These are phyloP conservation scores for Amaranthus cruentus DNA, from an alignment of 148 eudicot genomes.

Conservation along the genomic window DNA sequence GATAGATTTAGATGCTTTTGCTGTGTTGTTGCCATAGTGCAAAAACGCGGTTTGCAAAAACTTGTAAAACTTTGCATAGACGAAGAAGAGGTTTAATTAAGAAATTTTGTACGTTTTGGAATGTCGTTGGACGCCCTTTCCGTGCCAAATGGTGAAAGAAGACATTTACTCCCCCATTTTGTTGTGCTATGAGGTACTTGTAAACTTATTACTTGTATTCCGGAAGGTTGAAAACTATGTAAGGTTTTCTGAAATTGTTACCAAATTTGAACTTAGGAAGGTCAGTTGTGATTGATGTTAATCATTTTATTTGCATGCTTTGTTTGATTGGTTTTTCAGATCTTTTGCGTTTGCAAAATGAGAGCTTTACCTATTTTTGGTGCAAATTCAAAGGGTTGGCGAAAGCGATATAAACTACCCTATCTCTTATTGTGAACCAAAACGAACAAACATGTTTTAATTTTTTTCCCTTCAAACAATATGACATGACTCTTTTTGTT, in stretches of 20 bases:
- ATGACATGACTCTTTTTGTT: too few species aligned
- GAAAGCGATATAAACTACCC: too few species aligned
- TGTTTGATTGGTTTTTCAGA: background rate
- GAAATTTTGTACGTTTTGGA: slow-evolving; percentile 1
- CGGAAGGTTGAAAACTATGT: slow-evolving; percentile 11
- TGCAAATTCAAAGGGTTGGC: too few species aligned
- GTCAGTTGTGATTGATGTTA: background rate
- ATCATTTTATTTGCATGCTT: background rate
- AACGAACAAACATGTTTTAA: too few species aligned
- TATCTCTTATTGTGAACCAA: too few species aligned
- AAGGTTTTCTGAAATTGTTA: background rate
- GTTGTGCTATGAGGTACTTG: slow-evolving; percentile 17
- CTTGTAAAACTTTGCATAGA: background rate
- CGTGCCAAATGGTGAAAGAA: background rate
- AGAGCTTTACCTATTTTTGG: too few species aligned
- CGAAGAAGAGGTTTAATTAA: background rate
- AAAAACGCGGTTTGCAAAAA: background rate
- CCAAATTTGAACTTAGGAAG: background rate
- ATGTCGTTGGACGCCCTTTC: background rate
- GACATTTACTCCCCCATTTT: slow-evolving; percentile 9
- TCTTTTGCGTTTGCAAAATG: too few species aligned
- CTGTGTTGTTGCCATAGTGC: slow-evolving; percentile 1
- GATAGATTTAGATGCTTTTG: background rate
- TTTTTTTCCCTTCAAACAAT: too few species aligned
- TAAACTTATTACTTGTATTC: slow-evolving; percentile 12